Evolutionary conservation across 2,329 filamentous ascomycete species (phyloP), one percentile per base, ranked within the genome.

Genomic region (Neonectria ditissima): DNA sequence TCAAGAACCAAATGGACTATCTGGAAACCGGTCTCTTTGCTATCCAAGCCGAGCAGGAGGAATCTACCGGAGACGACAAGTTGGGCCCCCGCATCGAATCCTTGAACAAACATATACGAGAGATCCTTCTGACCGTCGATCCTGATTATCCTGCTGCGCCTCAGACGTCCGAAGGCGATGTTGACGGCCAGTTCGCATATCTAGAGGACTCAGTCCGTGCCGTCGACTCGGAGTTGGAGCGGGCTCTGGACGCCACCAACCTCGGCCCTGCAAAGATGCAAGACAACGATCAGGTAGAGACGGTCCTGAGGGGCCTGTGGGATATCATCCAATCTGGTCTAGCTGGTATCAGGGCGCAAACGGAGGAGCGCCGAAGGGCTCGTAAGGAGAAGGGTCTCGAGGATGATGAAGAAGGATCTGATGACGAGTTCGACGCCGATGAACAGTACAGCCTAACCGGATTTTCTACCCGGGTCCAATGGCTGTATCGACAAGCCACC

Each of bases 381-480:
- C 83, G 86, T 16, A 77, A 82, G 37, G 85, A 89, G 16, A 87
- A 89, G 70, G 87, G 87, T 11, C 75, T 87, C 9, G 79, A 81
- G 10, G 84, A 86, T 7, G 88, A 91, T 14, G 88, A 90, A 26
- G 88, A 90, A 26, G 78, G 87, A 63, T 89, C 88, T 2, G 87
- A 87, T 24, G 87, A 89, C 63, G 83, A 84, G 18, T 82, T 84
- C 59, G 83, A 87, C 67, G 74, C 81, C 24, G 83, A 83, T 61
- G 89, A 92, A 69, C 71, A 84, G 1, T 97, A 92, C 79, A 91
- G 91, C 2, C 80, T 97, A 4, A 83, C 86, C 22, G 92, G 90
- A 20, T 97, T 98, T 76, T 91, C 89, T 16, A 82, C 87, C 9
- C 93, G 92, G 73, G 89, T 98, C 1, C 91, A 94, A 72, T 91